Evolutionary conservation across 495 filamentous ascomycete genomes (phyloP).

Genomic region (Pyrenula aspistea): DNA sequence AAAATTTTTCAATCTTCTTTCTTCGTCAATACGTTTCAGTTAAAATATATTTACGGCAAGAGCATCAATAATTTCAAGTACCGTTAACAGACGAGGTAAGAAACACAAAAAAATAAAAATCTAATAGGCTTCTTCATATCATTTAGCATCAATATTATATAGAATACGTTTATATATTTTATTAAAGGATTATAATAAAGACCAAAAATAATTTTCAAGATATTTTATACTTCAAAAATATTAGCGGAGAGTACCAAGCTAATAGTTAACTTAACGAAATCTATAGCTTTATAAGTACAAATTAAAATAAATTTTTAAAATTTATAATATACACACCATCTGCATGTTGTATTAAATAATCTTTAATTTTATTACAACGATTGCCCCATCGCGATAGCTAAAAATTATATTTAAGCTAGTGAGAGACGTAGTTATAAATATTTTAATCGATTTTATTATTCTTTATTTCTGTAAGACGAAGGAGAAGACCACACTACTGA

Average conservation of each 20-base stretch:
- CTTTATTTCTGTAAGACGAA: no score
- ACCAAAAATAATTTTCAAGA: neutral
- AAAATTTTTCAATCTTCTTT: conserved; percentile 10
- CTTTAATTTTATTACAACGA: neutral
- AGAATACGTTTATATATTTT: neutral
- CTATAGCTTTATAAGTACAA: neutral
- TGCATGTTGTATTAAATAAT: neutral
- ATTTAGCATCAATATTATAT: conserved; percentile 9
- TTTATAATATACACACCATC: neutral
- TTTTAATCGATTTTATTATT: neutral
- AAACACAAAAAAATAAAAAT: conserved; percentile 21
- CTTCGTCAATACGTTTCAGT: conserved; percentile 9
- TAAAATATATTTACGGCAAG: conserved; percentile 15
- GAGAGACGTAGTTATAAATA: neutral
- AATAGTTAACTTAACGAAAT: neutral
- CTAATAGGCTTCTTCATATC: conserved; percentile 13
- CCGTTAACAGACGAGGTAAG: conserved; percentile 15
- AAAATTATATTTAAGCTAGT: neutral
- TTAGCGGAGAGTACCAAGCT: neutral
- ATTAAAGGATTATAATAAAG: neutral
- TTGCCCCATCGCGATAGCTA: neutral
- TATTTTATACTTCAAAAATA: neutral
- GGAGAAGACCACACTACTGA: no score
- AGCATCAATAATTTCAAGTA: conserved; percentile 18
- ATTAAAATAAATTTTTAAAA: neutral